Evolutionary conservation across 495 filamentous ascomycete genomes (phyloP).

Genomic region (Daldinia decipiens): DNA sequence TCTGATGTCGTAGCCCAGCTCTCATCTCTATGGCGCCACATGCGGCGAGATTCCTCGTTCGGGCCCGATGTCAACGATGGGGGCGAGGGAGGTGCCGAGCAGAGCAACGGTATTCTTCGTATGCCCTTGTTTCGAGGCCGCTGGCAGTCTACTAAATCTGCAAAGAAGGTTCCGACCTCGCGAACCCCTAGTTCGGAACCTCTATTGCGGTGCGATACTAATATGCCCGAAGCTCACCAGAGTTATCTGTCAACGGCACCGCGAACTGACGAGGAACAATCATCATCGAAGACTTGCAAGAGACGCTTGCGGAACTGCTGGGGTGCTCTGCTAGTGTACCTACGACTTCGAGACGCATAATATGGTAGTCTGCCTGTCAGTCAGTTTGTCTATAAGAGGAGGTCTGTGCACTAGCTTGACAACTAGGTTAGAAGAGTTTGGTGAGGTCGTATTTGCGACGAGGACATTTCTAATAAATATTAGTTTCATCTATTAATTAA

Average conservation of each 20-base stretch:
- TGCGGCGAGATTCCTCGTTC: constrained; percentile 1
- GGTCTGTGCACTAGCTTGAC: too few relatives aligned
- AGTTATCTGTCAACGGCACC: background rate
- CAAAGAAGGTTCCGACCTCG: background rate
- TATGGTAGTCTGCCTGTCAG: background rate
- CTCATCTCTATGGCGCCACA: constrained; percentile 5
- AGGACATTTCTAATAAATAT: background rate
- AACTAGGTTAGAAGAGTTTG: too few relatives aligned
- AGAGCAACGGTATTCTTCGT: background rate
- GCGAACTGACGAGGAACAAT: background rate
- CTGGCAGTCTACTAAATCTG: background rate
- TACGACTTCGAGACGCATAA: background rate
- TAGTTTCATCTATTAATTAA: background rate
- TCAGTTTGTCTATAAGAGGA: too few relatives aligned
- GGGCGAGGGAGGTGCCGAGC: background rate
- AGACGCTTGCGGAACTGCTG: constrained; percentile 16
- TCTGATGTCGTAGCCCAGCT: background rate
- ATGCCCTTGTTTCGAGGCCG: background rate
- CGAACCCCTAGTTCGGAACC: constrained; percentile 3
- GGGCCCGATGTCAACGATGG: background rate
- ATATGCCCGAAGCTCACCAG: background rate
- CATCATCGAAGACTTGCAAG: background rate
- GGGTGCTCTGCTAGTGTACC: background rate
- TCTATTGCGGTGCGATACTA: background rate
- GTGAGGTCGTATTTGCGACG: too few relatives aligned